These are phyloP conservation scores for Protomyces inundatus DNA, from an alignment of 1,139 yeast species.

Conservation along the genomic window DNA sequence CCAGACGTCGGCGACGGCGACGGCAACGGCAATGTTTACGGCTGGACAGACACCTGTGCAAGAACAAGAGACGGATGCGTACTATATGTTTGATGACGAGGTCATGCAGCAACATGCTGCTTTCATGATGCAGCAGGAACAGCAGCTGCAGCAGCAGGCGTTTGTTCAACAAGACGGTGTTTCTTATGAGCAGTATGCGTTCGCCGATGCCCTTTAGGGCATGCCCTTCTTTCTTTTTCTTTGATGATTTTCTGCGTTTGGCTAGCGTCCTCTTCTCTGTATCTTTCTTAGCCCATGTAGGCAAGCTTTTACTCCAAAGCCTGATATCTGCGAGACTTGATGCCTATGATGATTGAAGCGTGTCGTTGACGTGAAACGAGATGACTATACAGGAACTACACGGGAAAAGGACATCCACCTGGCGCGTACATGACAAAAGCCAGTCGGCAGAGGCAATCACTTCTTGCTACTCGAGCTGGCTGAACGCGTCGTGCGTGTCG, in stretches of 20 bases:
- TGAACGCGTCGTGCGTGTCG: conserved; percentile 20
- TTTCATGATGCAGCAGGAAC: neutral
- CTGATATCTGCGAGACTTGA: no score
- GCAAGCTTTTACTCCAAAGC: no score
- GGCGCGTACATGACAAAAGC: no score
- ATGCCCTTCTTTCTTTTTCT: no score
- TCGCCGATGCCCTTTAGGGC: neutral
- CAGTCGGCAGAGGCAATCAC: no score
- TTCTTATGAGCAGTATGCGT: neutral
- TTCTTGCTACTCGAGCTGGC: conserved; percentile 6
- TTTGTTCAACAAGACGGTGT: neutral
- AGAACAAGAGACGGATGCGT: neutral
- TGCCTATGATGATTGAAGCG: no score
- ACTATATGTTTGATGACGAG: neutral
- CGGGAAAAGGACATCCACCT: no score
- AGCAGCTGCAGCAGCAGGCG: neutral
- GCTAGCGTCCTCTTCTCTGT: no score
- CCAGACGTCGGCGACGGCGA: neutral
- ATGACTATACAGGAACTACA: no score
- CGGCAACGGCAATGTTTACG: neutral
- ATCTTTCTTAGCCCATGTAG: no score
- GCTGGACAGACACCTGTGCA: neutral
- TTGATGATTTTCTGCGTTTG: no score
- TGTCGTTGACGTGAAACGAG: no score
- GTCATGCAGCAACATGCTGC: neutral